Evolutionary conservation across 2,329 filamentous ascomycete genomes (phyloP).

Genomic region (Byssothecium circinans): DNA sequence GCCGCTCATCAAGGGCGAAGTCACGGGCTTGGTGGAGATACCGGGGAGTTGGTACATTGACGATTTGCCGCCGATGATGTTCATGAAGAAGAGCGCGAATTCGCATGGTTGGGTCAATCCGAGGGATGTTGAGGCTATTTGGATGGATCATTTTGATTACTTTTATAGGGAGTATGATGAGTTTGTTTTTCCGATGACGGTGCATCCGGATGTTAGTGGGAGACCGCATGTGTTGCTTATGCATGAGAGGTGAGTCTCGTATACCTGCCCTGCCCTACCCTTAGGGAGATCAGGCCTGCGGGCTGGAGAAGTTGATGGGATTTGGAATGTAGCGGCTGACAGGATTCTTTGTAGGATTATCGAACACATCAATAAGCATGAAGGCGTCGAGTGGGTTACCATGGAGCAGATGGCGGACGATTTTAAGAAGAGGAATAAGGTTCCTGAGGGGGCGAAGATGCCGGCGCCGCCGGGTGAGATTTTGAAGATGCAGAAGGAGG

Average conservation of each 20-base stretch:
- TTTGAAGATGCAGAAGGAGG: constrained; percentile 47
- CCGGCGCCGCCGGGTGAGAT: constrained; percentile 59
- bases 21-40: constrained; percentile 68
- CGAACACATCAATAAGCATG: constrained; percentile 66
- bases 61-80: constrained; percentile 66
- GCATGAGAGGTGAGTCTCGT: constrained; percentile 62
- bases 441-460: constrained; percentile 62
- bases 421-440: constrained; percentile 67
- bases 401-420: constrained; percentile 73
- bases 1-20: constrained; percentile 60
- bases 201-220: constrained; percentile 68
- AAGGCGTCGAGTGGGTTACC: constrained; percentile 67
- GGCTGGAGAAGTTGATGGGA: too few relatives aligned
- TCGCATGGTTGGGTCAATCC: constrained; percentile 63
- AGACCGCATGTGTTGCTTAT: constrained; percentile 72
- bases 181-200: constrained; percentile 76
- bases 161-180: constrained; percentile 77
- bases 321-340: neutral
- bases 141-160: constrained; percentile 70
- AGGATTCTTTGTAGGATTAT: constrained; percentile 55
- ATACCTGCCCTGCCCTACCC: neutral
- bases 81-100: constrained; percentile 67
- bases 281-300: too few relatives aligned
- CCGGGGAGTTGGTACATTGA: constrained; percentile 67
- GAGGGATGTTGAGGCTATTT: constrained; percentile 65